These are phyloP conservation scores for Bipolaris oryzae DNA, from an alignment of 2,329 filamentous ascomycete genomes.

Conservation along the genomic window DNA sequence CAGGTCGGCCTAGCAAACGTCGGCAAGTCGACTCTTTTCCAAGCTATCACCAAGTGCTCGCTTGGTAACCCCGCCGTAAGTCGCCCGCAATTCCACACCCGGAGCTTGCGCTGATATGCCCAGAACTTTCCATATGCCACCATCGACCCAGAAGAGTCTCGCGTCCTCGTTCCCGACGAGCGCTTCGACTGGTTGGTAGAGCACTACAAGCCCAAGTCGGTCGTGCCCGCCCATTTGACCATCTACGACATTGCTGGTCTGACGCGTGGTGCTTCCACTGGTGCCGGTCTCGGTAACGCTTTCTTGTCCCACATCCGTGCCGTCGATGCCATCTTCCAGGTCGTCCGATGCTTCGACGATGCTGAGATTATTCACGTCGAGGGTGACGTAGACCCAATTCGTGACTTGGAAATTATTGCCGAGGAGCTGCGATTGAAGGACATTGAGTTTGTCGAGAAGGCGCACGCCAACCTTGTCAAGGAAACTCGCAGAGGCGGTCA, in stretches of 20 bases:
- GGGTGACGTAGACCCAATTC: constrained; percentile 93
- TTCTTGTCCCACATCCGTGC: constrained; percentile 99
- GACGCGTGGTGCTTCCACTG: constrained; percentile 93
- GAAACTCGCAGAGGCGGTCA: constrained; percentile 94
- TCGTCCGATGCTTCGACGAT: constrained; percentile 96
- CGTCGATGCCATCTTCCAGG: constrained; percentile 97
- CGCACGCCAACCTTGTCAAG: constrained; percentile 88
- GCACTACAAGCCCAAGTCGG: constrained; percentile 97
- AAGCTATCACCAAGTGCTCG: constrained; percentile 97
- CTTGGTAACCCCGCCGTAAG: constrained; percentile 95
- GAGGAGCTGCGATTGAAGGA: constrained; percentile 97
- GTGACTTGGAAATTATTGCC: constrained; percentile 95
- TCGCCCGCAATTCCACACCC: constrained; percentile 27
- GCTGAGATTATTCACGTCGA: constrained; percentile 99
- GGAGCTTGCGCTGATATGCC: constrained; percentile 29
- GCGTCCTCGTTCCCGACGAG: constrained; percentile 94
- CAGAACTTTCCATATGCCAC: constrained; percentile 99
- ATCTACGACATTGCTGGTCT: constrained; percentile 98
- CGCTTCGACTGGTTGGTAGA: constrained; percentile 94
- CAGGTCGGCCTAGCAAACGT: constrained; percentile 99
- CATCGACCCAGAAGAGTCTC: constrained; percentile 97
- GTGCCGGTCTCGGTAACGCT: constrained; percentile 94
- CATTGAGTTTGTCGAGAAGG: constrained; percentile 97
- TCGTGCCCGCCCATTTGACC: constrained; percentile 95
- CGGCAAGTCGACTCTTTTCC: constrained; percentile 98